Conservation (phyloP, 2,329 filamentous ascomycete genomes). For the Orbilia brochopaga region DNA sequence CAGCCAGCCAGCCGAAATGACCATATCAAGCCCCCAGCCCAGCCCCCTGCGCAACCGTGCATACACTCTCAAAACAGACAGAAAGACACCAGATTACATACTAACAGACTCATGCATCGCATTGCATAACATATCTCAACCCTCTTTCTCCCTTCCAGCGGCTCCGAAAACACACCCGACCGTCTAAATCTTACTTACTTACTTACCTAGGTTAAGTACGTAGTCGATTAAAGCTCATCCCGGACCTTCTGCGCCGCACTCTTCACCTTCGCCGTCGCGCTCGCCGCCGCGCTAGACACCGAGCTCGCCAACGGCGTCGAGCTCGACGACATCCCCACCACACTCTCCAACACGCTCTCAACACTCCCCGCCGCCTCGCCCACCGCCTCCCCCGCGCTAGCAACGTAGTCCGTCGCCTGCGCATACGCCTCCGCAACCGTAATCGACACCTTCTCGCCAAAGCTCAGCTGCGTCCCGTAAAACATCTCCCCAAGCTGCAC, state of each 20-base stretch:
- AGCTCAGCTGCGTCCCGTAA: constrained; percentile 45
- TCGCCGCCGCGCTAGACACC: constrained; percentile 52
- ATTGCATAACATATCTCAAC: no score
- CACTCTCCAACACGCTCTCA: constrained; percentile 34
- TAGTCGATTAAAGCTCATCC: constrained; percentile 53
- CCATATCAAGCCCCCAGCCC: no score
- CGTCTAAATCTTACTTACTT: no score
- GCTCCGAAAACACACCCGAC: neutral
- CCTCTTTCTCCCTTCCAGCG: neutral
- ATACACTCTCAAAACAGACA: no score
- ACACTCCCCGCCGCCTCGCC: constrained; percentile 25
- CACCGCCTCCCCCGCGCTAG: constrained; percentile 26
- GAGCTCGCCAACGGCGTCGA: constrained; percentile 48
- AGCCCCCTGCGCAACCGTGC: no score
- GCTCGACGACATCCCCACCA: constrained; percentile 30
- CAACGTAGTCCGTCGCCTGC: constrained; percentile 37
- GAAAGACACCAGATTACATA: no score
- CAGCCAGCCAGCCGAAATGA: no score
- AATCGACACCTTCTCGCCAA: constrained; percentile 48
- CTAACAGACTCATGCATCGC: no score
- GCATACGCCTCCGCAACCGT: constrained; percentile 40
- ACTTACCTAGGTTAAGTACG: no score
- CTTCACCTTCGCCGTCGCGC: constrained; percentile 58
- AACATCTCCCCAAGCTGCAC: constrained; percentile 50
- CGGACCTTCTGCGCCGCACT: constrained; percentile 49